Base-by-base conservation (phyloP, 2,329 filamentous ascomycete genomes). In the Kalaharituber pfeilii region DNA sequence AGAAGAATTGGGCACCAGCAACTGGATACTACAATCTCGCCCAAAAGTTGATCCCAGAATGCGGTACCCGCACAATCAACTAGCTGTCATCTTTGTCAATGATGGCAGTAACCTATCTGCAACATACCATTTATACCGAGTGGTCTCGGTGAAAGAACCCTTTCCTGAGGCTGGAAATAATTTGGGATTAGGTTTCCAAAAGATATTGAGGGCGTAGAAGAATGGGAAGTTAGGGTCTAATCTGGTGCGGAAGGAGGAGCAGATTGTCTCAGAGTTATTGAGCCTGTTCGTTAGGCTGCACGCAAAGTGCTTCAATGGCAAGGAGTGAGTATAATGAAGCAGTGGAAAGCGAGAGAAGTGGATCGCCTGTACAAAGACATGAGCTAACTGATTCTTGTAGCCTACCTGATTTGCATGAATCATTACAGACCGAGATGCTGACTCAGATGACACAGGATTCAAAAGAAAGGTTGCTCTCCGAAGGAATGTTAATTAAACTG, bases 41-140 rank as follows among this genome's bases (percentile, higher is more conserved):
- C 22, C 79, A 81, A 59, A 79, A 83, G 51, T 75, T 96, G 52
- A 77, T 84, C 61, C 86, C 89, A 2, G 73, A 78, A 18, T 86
- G 84, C 47, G 89, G 89, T 78, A 81, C 59, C 84, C 86, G 15
- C 84, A 93, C 65, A 89, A 98, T 64, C 91, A 96, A 67, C 79
- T 91, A 67, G 88, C 85, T 30, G 84, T 96, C 30, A 82, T 96
- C 56, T 82, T 83, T 56, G 76, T 86, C 49, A 81, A 83, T 52
- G 79, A 88, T 62, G 77, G 76, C 55, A 82, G 89, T 61, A 84
- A 93, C 66, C 76, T 96, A 51, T 79, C 86, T 57, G 81, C 86
- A 8, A 82, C 93, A 27, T 96, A 95, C 68, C 81, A 94, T 67
- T 78, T 96, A 39, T 91, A 94, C 66, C 81, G 88, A 59, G 82